Evolutionary conservation across 1,284 basidiomycete species (phyloP), one percentile per base, ranked within the genome.

Genomic region (Tetrapyrgos nigripes): DNA sequence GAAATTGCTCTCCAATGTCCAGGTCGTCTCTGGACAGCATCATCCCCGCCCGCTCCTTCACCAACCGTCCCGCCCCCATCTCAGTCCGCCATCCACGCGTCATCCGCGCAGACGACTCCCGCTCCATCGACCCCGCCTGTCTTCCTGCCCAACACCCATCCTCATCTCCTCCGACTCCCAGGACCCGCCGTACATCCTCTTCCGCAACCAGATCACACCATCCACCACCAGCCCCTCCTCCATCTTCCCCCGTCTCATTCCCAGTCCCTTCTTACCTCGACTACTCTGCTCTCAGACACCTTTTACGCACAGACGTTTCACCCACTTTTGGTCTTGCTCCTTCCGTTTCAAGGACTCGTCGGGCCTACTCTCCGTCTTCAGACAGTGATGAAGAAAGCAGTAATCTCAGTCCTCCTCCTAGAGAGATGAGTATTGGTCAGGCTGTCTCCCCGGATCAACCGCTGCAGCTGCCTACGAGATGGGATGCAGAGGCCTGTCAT

Each of bases 191-290:
- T 31, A 62, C 78, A 47, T 84, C 79, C 63, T 71, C 71, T 43
- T 66, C 79, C 26, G 68, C 71, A 58, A 44, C 67, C 61, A 55
- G 62, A 40, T 62, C 57, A 21, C 47, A 21, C 45, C 51, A 27
- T 53, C 31, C 19, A 49, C 58, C 45, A 29, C 50, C 9, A 40
- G 60, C 33, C 48, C 58, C 57, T 65, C 58, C 62, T 53, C 69
- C 63, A 27, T 69, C 60, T 29, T 64, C 66, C 56, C 67, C 79
- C 61, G 64, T 70, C 17, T 70, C 81, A 17, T 91, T 91, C 68
- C 78, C 81, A 55, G 82, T 85, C 27, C 91, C 91, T 2, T 70
- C 84, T 1, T 93, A 93, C 71, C 81, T 93, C 50, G 87, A 90
- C 35, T 81, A 91, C 70, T 91, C 91, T 3, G 83, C 87, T 3